Evolutionary conservation across 2,329 filamentous ascomycete species (phyloP).

Genomic region (Neodidymelliopsis sp.): DNA sequence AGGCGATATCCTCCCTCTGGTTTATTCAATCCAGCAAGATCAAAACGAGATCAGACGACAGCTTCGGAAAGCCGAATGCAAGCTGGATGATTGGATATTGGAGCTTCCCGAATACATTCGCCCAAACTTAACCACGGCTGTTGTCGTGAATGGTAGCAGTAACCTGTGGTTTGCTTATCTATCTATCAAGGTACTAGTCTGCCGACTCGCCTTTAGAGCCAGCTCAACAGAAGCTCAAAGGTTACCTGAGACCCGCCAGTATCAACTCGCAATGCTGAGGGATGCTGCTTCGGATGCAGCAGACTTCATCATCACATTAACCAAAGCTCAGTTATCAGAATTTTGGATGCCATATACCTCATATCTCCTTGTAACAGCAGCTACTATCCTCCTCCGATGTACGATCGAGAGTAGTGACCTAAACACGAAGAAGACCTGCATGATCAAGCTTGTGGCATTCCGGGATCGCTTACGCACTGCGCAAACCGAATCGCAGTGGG

Average conservation of each 20-base stretch:
- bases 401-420: constrained; percentile 22
- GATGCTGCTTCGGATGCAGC: constrained; percentile 16
- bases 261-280: constrained; percentile 21
- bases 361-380: constrained; percentile 27
- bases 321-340: constrained; percentile 21
- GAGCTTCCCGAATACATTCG: constrained; percentile 18
- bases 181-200: constrained; percentile 23
- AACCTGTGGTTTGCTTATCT: constrained; percentile 30
- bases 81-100: constrained; percentile 22
- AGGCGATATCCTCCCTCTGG: constrained; percentile 24
- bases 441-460: constrained; percentile 16
- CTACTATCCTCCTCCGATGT: constrained; percentile 27
- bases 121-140: background rate
- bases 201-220: constrained; percentile 22
- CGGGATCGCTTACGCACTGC: constrained; percentile 17
- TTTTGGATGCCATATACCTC: constrained; percentile 34
- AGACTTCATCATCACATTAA: constrained; percentile 16
- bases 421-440: constrained; percentile 14
- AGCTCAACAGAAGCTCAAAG: constrained; percentile 5
- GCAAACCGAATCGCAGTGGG: constrained; percentile 18
- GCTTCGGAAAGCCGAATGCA: constrained; percentile 20
- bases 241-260: constrained; percentile 14
- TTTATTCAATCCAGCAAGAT: constrained; percentile 23
- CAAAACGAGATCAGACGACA: constrained; percentile 11
- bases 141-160: constrained; percentile 19